Percentiles rank a stretch among this genome's conserved stretches.
These are phyloP conservation scores for Alloteropsis semialata DNA, from an alignment of 176 grass and related monocot genomes.

Conservation along the genomic window DNA sequence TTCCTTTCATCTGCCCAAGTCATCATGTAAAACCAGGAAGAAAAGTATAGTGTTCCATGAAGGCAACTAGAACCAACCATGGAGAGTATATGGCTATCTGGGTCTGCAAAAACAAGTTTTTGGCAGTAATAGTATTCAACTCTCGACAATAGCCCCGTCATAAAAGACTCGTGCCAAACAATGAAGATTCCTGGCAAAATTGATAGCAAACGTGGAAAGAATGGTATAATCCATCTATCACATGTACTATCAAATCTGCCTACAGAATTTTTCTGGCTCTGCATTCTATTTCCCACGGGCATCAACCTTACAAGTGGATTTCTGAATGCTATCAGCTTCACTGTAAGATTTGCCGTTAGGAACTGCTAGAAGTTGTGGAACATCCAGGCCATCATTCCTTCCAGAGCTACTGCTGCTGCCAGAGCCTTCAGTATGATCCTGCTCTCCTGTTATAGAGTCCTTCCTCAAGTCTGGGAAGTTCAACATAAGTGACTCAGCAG, in stretches of 20 bases:
- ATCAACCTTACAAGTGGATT: slow-evolving; percentile 32
- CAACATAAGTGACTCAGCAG: slow-evolving; percentile 43
- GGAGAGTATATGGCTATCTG: not conserved
- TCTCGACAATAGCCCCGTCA: not conserved
- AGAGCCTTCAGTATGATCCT: slow-evolving; percentile 39
- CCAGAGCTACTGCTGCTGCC: slow-evolving; percentile 71
- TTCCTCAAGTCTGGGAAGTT: slow-evolving; percentile 63
- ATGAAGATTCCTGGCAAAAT: not conserved
- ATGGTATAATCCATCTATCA: slow-evolving; percentile 6
- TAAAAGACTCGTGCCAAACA: not conserved
- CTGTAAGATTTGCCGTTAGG: slow-evolving; percentile 25
- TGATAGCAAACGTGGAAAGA: not conserved
- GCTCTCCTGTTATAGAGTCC: slow-evolving; percentile 33
- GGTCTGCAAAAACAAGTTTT: not conserved
- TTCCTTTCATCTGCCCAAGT: not conserved
- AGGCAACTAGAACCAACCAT: slow-evolving; percentile 11
- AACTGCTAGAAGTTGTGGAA: slow-evolving; percentile 32
- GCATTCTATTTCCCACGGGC: slow-evolving; percentile 48
- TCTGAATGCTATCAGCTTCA: slow-evolving; percentile 17
- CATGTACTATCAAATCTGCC: slow-evolving; percentile 42
- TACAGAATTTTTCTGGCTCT: slow-evolving; percentile 20
- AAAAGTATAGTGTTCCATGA: not conserved
- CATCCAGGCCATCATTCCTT: slow-evolving; percentile 61
- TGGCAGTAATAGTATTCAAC: not conserved
- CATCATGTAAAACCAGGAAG: not conserved